Evolutionary conservation across 2,329 filamentous ascomycete species (phyloP).

Genomic region (Fusarium scirpi): DNA sequence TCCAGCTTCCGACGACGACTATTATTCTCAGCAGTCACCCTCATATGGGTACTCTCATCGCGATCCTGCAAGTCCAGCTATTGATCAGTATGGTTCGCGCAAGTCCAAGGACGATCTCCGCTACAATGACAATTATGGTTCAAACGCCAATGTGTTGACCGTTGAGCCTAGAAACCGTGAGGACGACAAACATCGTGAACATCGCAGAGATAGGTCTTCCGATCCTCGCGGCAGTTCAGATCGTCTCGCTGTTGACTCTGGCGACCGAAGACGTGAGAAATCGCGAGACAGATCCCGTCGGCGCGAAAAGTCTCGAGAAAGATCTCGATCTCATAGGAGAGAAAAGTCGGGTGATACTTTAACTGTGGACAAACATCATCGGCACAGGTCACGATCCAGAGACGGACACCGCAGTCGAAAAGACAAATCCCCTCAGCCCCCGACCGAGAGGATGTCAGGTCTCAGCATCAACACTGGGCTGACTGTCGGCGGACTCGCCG

Average conservation of each 20-base stretch:
- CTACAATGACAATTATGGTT: slow-evolving; percentile 53
- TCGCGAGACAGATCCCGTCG: slow-evolving; percentile 39
- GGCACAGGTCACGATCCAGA: slow-evolving; percentile 30
- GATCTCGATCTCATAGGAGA: slow-evolving; percentile 37
- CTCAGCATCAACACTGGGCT: slow-evolving; percentile 60
- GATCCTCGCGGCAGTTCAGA: slow-evolving; percentile 40
- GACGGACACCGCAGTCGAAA: slow-evolving; percentile 43
- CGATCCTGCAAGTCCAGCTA: slow-evolving; percentile 33
- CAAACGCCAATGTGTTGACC: slow-evolving; percentile 56
- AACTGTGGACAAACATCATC: slow-evolving; percentile 34
- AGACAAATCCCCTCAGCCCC: slow-evolving; percentile 62
- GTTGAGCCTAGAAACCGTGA: slow-evolving; percentile 56
- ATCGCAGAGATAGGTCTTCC: slow-evolving; percentile 48
- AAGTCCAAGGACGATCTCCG: slow-evolving; percentile 41
- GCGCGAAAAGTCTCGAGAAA: slow-evolving; percentile 45
- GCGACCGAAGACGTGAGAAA: slow-evolving; percentile 44
- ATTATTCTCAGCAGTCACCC: slow-evolving; percentile 28
- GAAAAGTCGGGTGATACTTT: slow-evolving; percentile 41
- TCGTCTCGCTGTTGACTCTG: slow-evolving; percentile 37
- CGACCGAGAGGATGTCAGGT: slow-evolving; percentile 63
- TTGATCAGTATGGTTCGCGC: slow-evolving; percentile 37
- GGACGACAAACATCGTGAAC: slow-evolving; percentile 52
- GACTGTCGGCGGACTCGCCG: slow-evolving; percentile 46
- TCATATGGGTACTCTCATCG: slow-evolving; percentile 30
- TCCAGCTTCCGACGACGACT: slow-evolving; percentile 16